A percentile compares a stretch with the other conserved stretches of the same genome.
These are phyloP conservation scores for Poa pratensis DNA, from an alignment of 176 grass and related monocot species.

Conservation along the genomic window DNA sequence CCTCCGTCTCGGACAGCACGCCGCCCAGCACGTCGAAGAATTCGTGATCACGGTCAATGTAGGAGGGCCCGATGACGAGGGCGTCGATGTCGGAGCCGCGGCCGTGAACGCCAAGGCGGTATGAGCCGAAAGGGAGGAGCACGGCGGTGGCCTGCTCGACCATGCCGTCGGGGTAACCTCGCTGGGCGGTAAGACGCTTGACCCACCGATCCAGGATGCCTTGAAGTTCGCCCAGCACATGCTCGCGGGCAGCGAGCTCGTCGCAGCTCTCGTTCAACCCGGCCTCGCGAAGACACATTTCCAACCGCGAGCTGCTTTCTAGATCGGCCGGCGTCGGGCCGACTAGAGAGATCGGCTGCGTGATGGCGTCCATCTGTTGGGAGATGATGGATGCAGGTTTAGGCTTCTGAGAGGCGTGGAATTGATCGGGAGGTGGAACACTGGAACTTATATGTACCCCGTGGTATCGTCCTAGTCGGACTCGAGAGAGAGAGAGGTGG, in stretches of 20 bases:
- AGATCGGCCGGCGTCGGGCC: constrained; percentile 35
- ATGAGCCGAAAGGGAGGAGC: constrained; percentile 82
- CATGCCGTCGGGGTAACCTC: constrained; percentile 67
- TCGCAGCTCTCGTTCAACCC: constrained; percentile 60
- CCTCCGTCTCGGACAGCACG: constrained; percentile 58
- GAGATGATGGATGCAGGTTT: neutral
- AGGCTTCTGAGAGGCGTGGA: too few relatives aligned
- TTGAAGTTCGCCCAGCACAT: constrained; percentile 63
- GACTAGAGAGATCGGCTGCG: constrained; percentile 25
- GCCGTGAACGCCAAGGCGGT: constrained; percentile 83
- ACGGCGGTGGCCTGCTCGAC: constrained; percentile 72
- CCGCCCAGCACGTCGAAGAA: constrained; percentile 72
- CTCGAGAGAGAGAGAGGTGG: too few relatives aligned
- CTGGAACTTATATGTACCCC: too few relatives aligned
- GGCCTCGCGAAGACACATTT: constrained; percentile 47
- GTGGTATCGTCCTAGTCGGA: too few relatives aligned
- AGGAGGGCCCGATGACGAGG: constrained; percentile 82
- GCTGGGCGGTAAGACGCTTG: constrained; percentile 60
- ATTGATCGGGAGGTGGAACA: too few relatives aligned
- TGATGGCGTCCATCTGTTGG: too few relatives aligned
- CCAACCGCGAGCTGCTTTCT: neutral
- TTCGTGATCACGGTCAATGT: constrained; percentile 64
- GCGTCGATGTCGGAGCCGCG: constrained; percentile 85
- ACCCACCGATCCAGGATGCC: constrained; percentile 65
- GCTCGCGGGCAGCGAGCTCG: constrained; percentile 48